These are phyloP conservation scores for Clonostachys rhizophaga DNA, from an alignment of 2,329 filamentous ascomycete genomes.

Conservation along the genomic window DNA sequence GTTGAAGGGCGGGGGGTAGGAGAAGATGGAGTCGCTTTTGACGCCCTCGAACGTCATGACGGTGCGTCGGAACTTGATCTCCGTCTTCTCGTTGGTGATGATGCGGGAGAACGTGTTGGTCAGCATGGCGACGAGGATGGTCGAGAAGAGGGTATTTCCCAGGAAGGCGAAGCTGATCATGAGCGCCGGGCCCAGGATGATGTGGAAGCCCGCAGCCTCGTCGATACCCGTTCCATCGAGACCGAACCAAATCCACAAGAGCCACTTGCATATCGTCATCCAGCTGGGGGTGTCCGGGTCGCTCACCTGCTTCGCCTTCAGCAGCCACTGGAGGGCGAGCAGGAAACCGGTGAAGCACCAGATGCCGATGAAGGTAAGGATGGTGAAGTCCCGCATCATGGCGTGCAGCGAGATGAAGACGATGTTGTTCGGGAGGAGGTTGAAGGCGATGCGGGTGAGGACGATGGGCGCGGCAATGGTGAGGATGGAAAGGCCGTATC, in stretches of 20 bases:
- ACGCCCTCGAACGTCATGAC: constrained; percentile 72
- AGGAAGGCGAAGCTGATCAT: constrained; percentile 72
- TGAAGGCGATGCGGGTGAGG: constrained; percentile 67
- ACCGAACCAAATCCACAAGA: constrained; percentile 78
- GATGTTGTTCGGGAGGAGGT: constrained; percentile 70
- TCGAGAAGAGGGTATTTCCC: constrained; percentile 71
- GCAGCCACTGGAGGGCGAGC: constrained; percentile 64
- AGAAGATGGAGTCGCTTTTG: constrained; percentile 66
- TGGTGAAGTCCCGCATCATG: constrained; percentile 70
- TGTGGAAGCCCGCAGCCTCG: constrained; percentile 54
- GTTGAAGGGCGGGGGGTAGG: constrained; percentile 68
- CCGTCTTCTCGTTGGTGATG: constrained; percentile 62
- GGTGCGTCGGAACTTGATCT: constrained; percentile 67
- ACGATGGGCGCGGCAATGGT: constrained; percentile 65
- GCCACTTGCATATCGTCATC: constrained; percentile 67
- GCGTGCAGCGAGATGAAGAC: constrained; percentile 69
- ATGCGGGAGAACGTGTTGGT: constrained; percentile 46
- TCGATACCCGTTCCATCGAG: constrained; percentile 58
- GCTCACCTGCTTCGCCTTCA: constrained; percentile 12
- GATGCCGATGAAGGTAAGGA: constrained; percentile 60
- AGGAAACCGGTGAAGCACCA: constrained; percentile 71
- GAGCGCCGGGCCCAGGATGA: constrained; percentile 60
- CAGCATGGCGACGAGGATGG: constrained; percentile 69
- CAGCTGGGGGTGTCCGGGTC: constrained; percentile 17
- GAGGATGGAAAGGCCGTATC: constrained; percentile 33